phyloP scores from a whole-genome alignment of 2,329 filamentous ascomycete genomes.

The Xylariaceae sp. region DNA sequence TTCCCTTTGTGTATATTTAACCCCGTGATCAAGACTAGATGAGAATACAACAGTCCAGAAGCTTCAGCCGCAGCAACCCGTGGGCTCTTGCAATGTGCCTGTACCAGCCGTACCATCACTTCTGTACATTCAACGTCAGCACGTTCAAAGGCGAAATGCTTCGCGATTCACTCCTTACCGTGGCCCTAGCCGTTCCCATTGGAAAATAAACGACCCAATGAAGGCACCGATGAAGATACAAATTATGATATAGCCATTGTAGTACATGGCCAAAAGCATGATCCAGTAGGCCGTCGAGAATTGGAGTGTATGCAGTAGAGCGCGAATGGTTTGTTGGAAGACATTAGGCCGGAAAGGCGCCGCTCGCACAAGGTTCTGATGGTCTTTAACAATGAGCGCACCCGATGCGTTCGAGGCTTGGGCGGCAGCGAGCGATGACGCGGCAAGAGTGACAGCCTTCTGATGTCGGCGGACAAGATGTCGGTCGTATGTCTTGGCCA shows the following conservation, averaged over 20 bases:
- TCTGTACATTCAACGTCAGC: slow-evolving; percentile 2
- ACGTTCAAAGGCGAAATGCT: background rate
- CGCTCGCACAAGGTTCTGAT: background rate
- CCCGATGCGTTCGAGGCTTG: slow-evolving; percentile 35
- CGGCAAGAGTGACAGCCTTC: slow-evolving; percentile 42
- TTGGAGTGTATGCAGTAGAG: slow-evolving; percentile 71
- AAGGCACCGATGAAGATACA: slow-evolving; percentile 80
- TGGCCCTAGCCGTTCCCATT: slow-evolving; percentile 61
- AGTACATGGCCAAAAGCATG: slow-evolving; percentile 71
- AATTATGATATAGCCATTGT: slow-evolving; percentile 78
- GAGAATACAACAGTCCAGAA: no score
- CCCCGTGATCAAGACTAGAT: background rate
- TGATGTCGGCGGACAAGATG: slow-evolving; percentile 56
- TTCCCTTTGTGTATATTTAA: background rate
- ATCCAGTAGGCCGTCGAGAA: slow-evolving; percentile 80
- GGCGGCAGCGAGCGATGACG: no score
- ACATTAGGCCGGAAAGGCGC: slow-evolving; percentile 60
- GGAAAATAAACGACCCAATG: slow-evolving; percentile 74
- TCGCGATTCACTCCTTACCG: slow-evolving; percentile 59
- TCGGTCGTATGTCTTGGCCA: slow-evolving; percentile 73
- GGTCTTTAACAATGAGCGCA: slow-evolving; percentile 25
- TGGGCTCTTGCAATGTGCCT: slow-evolving; percentile 15
- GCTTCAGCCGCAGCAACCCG: slow-evolving; percentile 33
- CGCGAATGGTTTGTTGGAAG: slow-evolving; percentile 69
- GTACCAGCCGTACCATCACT: background rate